phyloP scores from a whole-genome alignment of 192 early-diverging fungal genomes.

The Dispira simplex region DNA sequence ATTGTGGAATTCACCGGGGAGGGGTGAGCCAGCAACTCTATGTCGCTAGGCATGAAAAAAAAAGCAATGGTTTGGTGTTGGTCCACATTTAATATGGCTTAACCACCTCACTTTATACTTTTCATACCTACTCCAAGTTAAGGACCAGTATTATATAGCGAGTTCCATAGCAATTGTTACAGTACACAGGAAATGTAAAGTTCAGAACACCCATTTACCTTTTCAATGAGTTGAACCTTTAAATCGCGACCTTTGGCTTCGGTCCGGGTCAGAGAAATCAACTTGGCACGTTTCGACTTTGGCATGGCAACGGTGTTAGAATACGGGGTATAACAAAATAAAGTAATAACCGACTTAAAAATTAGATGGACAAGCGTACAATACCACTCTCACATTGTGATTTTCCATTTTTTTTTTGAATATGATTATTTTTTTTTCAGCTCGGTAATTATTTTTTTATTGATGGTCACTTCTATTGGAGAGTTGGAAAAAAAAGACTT shows the following conservation, averaged over 20 bases:
- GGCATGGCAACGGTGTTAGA: conserved; percentile 26
- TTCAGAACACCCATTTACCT: conserved; percentile 20
- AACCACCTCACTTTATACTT: no score
- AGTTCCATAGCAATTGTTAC: no score
- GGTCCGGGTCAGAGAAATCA: conserved; percentile 63
- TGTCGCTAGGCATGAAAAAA: no score
- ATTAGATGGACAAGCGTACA: not conserved
- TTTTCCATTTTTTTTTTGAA: not conserved
- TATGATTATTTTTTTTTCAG: no score
- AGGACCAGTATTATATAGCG: no score
- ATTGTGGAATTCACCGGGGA: no score
- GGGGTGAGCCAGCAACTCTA: no score
- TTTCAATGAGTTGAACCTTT: conserved; percentile 56
- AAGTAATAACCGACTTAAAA: not conserved
- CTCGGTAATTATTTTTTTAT: not conserved
- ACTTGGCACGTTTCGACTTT: conserved; percentile 43
- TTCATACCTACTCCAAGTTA: no score
- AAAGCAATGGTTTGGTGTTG: no score
- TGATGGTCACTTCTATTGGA: not conserved
- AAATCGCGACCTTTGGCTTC: conserved; percentile 68
- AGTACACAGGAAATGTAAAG: no score
- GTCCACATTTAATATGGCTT: no score
- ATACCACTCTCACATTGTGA: not conserved
- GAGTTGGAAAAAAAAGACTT: not conserved
- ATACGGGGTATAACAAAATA: not conserved